Evolutionary conservation across 2,329 filamentous ascomycete genomes (phyloP), one percentile per base, ranked within the genome.

Genomic region (Capronia epimyces): DNA sequence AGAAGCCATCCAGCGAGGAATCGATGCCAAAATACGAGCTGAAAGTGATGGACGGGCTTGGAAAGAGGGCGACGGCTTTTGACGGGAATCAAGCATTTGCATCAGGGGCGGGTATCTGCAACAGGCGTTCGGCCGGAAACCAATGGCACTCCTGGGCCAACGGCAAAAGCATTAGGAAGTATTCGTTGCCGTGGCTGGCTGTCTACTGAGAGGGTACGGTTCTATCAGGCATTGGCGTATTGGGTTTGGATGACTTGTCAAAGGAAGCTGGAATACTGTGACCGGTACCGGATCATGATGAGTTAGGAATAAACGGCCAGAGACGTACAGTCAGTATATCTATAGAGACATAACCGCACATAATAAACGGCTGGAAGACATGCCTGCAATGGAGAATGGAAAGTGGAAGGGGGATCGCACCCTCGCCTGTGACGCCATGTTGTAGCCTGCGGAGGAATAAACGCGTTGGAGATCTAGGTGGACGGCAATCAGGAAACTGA

Each of bases 31-130:
- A 55, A 68, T 73, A 46, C 66, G 80, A 50, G 80, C 79, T 1
- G 50, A 66, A 55, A 78, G 80, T 59, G 70, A 70, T 7, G 77
- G 78, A 29, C 71, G 78, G 46, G 65, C 67, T 39, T 81, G 77
- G 78, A 73, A 72, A 31, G 75, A 77, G 37, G 78, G 75, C 1
- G 76, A 80, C 63, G 76, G 75, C 2, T 80, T 74, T 60, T 80
- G 64, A 71, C 3, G 22, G 20, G 6, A 13, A 20, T 37, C 13
- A 6, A 36, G 32, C 32, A 36, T 36, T 36, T 4, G 32, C 5
- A 36, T 36, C 32, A 18, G 5, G 5, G 5, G 29, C 2, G 18
- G 36, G 32, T n/a, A 36, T 36, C 15, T 36, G 32, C 5, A n/a
- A 27, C 24, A 12, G 29, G 13, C 29, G n/a, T 32, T n/a, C n/a